phyloP scores from a whole-genome alignment of 225 moss, liverwort and hornwort genomes.

The Antitrichia curtipendula region DNA sequence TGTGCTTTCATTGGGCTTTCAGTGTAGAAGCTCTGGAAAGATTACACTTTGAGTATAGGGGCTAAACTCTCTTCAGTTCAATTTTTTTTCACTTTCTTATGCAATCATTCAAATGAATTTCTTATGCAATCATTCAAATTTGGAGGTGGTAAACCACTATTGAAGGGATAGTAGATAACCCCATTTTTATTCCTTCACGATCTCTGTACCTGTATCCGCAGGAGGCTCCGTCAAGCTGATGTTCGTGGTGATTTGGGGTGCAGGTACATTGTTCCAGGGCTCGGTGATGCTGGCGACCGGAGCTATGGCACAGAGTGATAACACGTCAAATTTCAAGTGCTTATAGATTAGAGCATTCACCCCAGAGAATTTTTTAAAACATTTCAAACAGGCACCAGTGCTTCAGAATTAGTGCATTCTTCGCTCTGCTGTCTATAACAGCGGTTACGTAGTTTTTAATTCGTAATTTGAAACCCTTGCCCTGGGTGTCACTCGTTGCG shows the following conservation, averaged over 20 bases:
- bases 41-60: neutral
- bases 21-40: neutral
- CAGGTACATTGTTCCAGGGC: constrained; percentile 77
- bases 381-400: neutral
- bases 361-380: neutral
- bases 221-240: neutral
- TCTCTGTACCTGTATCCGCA: neutral
- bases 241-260: neutral
- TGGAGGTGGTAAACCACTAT: neutral
- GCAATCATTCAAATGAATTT: neutral
- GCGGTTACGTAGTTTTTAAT: neutral
- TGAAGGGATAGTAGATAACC: neutral
- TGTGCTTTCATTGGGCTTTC: neutral
- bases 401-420: neutral
- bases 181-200: neutral
- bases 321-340: neutral
- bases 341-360: neutral
- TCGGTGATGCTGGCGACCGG: constrained; percentile 85
- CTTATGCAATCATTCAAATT: neutral
- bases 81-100: neutral
- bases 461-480: neutral
- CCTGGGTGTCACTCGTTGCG: neutral
- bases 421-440: neutral
- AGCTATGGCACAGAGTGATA: constrained; percentile 53
- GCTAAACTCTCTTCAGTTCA: neutral